Base-by-base conservation (phyloP, 192 early-diverging fungal species). In the Coemansia sp. region DNA sequence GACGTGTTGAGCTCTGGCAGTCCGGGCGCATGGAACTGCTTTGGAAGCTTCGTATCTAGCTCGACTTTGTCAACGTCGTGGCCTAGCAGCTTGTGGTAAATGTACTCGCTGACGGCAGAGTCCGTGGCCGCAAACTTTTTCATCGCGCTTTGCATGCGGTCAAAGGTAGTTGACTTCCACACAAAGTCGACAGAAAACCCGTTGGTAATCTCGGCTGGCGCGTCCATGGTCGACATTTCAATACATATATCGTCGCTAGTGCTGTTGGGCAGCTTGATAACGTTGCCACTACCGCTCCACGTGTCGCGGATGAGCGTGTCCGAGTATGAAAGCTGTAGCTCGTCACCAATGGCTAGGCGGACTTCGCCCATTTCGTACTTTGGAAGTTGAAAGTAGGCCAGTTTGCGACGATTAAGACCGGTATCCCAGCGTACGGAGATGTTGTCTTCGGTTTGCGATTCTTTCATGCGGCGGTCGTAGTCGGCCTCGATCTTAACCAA, bases 121-220 rank as follows among this genome's bases (percentile, higher is more conserved):
- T 98, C 95, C 80, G 97, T 94, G 13, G 96, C 91, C 6, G 98
- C 96, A 91, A 99, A 99, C 4, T 90, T 94, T 72, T 95, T 94
- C 92, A 99, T 91, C 0, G 98, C 95, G 61, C 88, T 82, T 78
- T 98, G 97, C 97, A 98, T 98, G 47, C 93, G 90, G 73, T 99
- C 96, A 84, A 96, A 99, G 18, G 94, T 94, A 5, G 94, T 96
- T 7, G 95, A 92, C 84, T 98, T 98, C 97, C 97, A 99, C 22
- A 99, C 96, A 89, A 97, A 98, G 67, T 98, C 97, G 18, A 98
- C 93, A 12, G 92, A 91, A 72, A 97, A 98, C 22, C 91, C 93
- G 69, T 91, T 91, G 29, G 66, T 60, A 55, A 85, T 72, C 0
- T 92, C 90, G 4, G 89, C 84, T 7, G 95, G 95, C 9, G 91